These are phyloP conservation scores for Astrothelium macrocarpum DNA, from an alignment of 495 filamentous ascomycete species.

Conservation along the genomic window DNA sequence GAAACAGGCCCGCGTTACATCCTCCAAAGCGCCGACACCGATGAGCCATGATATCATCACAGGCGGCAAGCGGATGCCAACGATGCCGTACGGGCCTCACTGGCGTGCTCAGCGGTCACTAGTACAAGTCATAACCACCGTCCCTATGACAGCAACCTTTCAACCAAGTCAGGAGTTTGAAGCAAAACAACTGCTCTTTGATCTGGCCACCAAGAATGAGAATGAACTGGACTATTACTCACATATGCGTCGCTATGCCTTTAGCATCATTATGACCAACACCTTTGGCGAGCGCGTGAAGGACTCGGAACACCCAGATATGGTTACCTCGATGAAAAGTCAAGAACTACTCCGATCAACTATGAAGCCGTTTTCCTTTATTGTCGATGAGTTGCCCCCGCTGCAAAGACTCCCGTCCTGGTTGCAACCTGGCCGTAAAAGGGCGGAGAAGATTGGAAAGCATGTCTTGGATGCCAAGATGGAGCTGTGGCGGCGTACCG, in stretches of 20 bases:
- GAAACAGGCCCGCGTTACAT: conserved; percentile 25
- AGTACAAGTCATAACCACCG: conserved; percentile 23
- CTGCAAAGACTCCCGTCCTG: conserved; percentile 17
- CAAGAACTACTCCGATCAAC: conserved; percentile 17
- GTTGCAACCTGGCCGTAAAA: conserved; percentile 17
- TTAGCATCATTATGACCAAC: conserved; percentile 28
- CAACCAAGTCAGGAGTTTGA: conserved; percentile 28
- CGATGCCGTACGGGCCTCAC: conserved; percentile 23
- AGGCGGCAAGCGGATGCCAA: conserved; percentile 16
- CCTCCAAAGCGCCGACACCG: conserved; percentile 25
- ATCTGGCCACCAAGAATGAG: conserved; percentile 22
- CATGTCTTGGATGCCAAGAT: conserved; percentile 19
- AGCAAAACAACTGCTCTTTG: conserved; percentile 23
- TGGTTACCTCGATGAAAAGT: conserved; percentile 17
- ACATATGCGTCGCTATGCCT: conserved; percentile 20
- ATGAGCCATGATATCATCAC: conserved; percentile 24
- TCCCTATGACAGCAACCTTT: conserved; percentile 20
- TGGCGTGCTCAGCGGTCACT: conserved; percentile 26
- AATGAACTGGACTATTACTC: conserved; percentile 19
- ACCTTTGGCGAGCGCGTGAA: conserved; percentile 23
- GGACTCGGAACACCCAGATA: conserved; percentile 17
- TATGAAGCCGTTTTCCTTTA: conserved; percentile 17
- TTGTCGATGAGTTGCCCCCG: conserved; percentile 22
- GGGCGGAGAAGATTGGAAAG: conserved; percentile 18
- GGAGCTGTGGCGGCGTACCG: conserved; percentile 10